A percentile compares a stretch with the other conserved stretches of the same genome.
These are phyloP conservation scores for Nicotiana otophora DNA, from an alignment of 257 asterid species.

Conservation along the genomic window DNA sequence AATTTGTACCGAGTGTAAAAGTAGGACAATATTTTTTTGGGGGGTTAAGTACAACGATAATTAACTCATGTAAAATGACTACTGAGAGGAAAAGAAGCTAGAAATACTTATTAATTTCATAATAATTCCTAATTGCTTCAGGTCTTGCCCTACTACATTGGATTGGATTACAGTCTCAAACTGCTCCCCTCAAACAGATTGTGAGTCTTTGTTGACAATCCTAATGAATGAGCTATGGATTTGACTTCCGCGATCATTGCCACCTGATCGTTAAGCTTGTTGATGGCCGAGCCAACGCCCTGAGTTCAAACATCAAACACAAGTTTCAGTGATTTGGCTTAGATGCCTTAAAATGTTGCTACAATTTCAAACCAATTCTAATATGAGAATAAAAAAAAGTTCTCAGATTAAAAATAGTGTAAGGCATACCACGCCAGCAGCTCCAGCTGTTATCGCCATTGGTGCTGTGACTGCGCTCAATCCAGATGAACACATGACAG, in stretches of 20 bases:
- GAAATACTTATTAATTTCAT: neutral
- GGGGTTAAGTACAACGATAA: neutral
- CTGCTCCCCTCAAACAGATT: conserved; percentile 24
- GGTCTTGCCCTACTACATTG: neutral
- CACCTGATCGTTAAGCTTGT: conserved; percentile 80
- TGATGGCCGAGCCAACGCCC: conserved; percentile 96
- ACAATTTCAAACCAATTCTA: neutral
- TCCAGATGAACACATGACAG: conserved; percentile 91
- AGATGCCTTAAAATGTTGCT: neutral
- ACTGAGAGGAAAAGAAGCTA: neutral
- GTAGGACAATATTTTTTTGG: neutral
- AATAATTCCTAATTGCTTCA: neutral
- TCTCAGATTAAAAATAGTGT: neutral
- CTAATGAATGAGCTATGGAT: conserved; percentile 57
- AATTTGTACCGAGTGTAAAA: neutral
- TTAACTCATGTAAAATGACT: too few species aligned
- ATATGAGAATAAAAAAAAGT: neutral
- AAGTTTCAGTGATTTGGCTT: neutral
- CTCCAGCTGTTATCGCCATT: conserved; percentile 89
- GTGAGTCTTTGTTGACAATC: conserved; percentile 20
- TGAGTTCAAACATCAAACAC: conserved; percentile 12
- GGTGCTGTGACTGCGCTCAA: conserved; percentile 85
- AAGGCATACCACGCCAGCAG: conserved; percentile 73
- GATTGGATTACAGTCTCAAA: conserved; percentile 27
- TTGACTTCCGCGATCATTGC: conserved; percentile 93